Evolutionary conservation across 2,329 filamentous ascomycete species (phyloP).

Genomic region (Exophiala mesophila): DNA sequence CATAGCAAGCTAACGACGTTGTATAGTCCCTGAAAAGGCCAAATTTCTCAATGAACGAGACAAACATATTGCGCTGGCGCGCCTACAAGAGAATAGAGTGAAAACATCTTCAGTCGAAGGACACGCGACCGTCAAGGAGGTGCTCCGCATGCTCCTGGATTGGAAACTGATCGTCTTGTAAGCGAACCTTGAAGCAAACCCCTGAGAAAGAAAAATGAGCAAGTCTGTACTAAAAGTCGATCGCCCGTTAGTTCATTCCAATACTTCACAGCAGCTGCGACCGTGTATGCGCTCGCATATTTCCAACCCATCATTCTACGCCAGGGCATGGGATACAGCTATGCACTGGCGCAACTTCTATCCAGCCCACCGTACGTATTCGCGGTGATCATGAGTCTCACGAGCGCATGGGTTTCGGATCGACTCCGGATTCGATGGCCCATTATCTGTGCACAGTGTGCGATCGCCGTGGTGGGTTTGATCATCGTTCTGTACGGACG

Average conservation of each 20-base stretch:
- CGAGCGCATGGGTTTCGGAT: slow-evolving; percentile 60
- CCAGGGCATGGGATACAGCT: slow-evolving; percentile 57
- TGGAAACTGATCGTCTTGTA: slow-evolving; percentile 10
- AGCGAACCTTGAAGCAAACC: neutral
- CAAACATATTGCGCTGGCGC: slow-evolving; percentile 6
- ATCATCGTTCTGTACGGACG: slow-evolving; percentile 55
- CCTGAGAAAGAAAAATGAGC: neutral
- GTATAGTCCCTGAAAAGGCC: slow-evolving; percentile 29
- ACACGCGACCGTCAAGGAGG: slow-evolving; percentile 21
- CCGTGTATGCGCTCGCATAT: slow-evolving; percentile 54
- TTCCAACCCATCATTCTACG: slow-evolving; percentile 71
- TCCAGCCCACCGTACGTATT: slow-evolving; percentile 65
- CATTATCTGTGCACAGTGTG: slow-evolving; percentile 43
- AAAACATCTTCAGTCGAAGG: neutral
- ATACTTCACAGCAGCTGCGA: slow-evolving; percentile 3
- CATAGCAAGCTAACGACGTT: neutral
- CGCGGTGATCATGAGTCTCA: slow-evolving; percentile 59
- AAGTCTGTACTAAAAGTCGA: slow-evolving; percentile 35
- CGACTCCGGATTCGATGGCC: slow-evolving; percentile 61
- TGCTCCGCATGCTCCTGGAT: slow-evolving; percentile 7
- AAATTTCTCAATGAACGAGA: slow-evolving; percentile 29
- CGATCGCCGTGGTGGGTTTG: slow-evolving; percentile 61
- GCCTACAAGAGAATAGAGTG: slow-evolving; percentile 5
- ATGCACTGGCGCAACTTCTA: slow-evolving; percentile 63
- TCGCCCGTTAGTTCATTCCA: neutral